Percentiles rank a stretch among this genome's conserved stretches.
phyloP scores from a whole-genome alignment of 306 rosid genomes.

The Lathyrus tuberosus region DNA sequence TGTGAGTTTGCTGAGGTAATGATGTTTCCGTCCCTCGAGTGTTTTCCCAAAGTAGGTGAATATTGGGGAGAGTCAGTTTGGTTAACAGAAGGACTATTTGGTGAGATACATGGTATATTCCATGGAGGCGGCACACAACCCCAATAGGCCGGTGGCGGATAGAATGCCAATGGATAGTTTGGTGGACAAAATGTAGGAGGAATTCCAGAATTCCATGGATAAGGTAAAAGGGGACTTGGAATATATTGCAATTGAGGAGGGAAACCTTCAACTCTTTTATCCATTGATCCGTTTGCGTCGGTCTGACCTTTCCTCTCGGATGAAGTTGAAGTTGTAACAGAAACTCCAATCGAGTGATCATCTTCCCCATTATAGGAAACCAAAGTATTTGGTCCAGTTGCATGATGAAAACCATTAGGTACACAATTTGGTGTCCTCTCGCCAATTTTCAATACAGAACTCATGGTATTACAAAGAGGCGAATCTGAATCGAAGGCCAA shows the following conservation, averaged over 20 bases:
- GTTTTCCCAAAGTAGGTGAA: conserved; percentile 72
- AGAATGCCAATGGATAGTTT: conserved; percentile 70
- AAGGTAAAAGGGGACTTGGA: conserved; percentile 60
- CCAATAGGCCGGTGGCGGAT: conserved; percentile 65
- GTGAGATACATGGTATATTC: conserved; percentile 55
- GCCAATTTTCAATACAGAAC: conserved; percentile 63
- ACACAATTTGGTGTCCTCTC: conserved; percentile 43
- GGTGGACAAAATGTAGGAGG: conserved; percentile 61
- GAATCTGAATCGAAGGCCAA: conserved; percentile 68
- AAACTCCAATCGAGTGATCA: conserved; percentile 57
- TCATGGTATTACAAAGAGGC: conserved; percentile 64
- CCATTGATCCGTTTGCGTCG: conserved; percentile 45
- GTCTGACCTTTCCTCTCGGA: conserved; percentile 50
- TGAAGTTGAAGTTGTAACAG: conserved; percentile 57
- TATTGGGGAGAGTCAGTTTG: conserved; percentile 36
- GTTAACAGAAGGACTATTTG: conserved; percentile 44
- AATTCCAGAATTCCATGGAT: conserved; percentile 55
- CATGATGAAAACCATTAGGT: conserved; percentile 50
- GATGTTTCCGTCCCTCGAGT: conserved; percentile 67
- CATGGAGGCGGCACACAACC: conserved; percentile 60
- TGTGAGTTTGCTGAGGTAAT: conserved; percentile 43
- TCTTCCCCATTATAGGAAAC: conserved; percentile 44
- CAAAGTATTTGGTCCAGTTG: conserved; percentile 12
- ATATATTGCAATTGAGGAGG: conserved; percentile 60
- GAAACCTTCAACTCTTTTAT: conserved; percentile 46